Conservation (phyloP, 257 asterid species). For the Solanum pennellii region DNA sequence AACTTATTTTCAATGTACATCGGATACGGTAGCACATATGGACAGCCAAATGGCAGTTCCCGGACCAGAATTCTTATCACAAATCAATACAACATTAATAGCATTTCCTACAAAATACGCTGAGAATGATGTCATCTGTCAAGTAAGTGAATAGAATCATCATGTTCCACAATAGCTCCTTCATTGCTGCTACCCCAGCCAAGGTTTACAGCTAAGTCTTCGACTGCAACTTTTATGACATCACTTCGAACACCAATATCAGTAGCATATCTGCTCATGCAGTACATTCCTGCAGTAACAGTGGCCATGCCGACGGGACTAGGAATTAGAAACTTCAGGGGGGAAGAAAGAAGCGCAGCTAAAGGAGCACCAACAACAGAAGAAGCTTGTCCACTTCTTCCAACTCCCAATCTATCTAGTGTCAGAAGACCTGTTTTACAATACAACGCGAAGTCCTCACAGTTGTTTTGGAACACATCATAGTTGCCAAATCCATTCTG, state of each 20-base stretch:
- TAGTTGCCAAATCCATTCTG: constrained; percentile 82
- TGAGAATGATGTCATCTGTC: constrained; percentile 21
- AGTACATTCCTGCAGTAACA: constrained; percentile 83
- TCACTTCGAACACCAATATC: constrained; percentile 83
- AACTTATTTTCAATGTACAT: not conserved
- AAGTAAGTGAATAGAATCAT: constrained; percentile 4
- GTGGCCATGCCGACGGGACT: constrained; percentile 78
- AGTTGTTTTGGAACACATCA: constrained; percentile 77
- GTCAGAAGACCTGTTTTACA: constrained; percentile 90
- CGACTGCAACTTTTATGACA: constrained; percentile 72
- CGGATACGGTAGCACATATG: not conserved
- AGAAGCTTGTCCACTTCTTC: constrained; percentile 93
- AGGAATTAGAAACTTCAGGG: constrained; percentile 69
- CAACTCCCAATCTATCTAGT: constrained; percentile 62
- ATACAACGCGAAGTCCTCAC: constrained; percentile 90
- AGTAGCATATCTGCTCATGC: constrained; percentile 79
- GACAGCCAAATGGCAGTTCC: not conserved
- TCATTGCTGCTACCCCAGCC: constrained; percentile 38
- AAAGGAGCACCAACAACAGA: constrained; percentile 82
- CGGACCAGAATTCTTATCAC: not conserved
- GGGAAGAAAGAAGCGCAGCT: constrained; percentile 82
- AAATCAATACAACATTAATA: not conserved
- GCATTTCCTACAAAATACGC: not conserved
- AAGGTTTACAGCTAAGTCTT: constrained; percentile 63
- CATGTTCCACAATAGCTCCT: constrained; percentile 16